A percentile compares a stretch with the other conserved stretches of the same genome.
phyloP scores from a whole-genome alignment of 345 rosid genomes.

The Eucalyptus marginata region DNA sequence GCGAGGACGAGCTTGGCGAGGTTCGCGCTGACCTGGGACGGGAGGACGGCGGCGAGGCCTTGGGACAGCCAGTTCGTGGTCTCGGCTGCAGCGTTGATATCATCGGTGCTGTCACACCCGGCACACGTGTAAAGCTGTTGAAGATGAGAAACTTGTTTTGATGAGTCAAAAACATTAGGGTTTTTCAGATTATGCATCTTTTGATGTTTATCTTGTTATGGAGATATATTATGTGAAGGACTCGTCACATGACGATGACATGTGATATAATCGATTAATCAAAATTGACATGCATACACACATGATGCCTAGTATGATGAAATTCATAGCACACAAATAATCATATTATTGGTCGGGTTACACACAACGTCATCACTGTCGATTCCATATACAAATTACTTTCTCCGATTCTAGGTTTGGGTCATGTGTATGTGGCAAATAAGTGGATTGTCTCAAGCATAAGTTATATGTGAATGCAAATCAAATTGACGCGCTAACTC shows the following conservation, averaged over 20 bases:
- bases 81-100: constrained; percentile 39
- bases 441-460: neutral
- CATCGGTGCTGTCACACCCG: constrained; percentile 34
- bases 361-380: accelerated
- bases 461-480: neutral
- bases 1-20: constrained; percentile 42
- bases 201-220: neutral
- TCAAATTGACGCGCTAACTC: neutral
- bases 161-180: neutral
- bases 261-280: accelerated
- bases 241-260: accelerated
- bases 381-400: neutral
- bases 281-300: neutral
- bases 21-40: constrained; percentile 30
- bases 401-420: accelerated
- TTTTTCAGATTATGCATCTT: neutral
- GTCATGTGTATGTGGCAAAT: neutral
- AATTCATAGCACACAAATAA: neutral
- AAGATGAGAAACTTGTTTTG: neutral
- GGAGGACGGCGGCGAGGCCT: constrained; percentile 38
- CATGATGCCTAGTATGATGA: accelerated
- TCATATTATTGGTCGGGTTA: too few relatives aligned
- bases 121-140: constrained; percentile 44
- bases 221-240: neutral
- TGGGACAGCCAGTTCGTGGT: constrained; percentile 42